These are phyloP conservation scores for Cyberlindnera maritima DNA, from an alignment of 805 yeast genomes.

Conservation along the genomic window DNA sequence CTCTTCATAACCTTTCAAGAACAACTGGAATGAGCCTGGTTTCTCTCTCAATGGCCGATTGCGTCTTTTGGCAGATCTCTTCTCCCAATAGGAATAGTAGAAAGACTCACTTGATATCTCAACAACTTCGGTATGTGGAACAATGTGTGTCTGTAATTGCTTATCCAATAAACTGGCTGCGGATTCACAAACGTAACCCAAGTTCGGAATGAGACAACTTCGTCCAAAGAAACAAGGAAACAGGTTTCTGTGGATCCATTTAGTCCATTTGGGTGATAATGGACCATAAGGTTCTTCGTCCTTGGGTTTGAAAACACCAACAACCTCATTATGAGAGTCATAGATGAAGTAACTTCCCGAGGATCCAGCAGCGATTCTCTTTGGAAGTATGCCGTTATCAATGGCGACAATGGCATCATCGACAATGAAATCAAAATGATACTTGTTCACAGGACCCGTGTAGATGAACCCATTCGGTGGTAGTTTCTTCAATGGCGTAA, in stretches of 20 bases:
- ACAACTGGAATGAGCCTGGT: slow-evolving; percentile 66
- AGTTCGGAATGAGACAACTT: slow-evolving; percentile 67
- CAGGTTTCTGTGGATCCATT: slow-evolving; percentile 72
- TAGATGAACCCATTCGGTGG: slow-evolving; percentile 30
- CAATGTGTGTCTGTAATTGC: slow-evolving; percentile 55
- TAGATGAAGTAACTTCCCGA: slow-evolving; percentile 68
- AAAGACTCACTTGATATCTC: slow-evolving; percentile 26
- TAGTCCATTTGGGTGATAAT: slow-evolving; percentile 73
- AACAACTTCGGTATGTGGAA: slow-evolving; percentile 64
- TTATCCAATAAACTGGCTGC: slow-evolving; percentile 68
- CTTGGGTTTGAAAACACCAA: slow-evolving; percentile 72
- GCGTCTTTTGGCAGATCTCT: slow-evolving; percentile 19
- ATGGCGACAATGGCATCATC: slow-evolving; percentile 45
- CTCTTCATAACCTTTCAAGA: slow-evolving; percentile 53
- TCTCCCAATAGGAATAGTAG: slow-evolving; percentile 51
- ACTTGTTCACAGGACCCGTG: slow-evolving; percentile 28
- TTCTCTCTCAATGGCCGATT: slow-evolving; percentile 40
- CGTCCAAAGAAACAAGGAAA: slow-evolving; percentile 79
- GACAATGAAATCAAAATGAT: slow-evolving; percentile 40
- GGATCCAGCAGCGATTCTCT: slow-evolving; percentile 60
- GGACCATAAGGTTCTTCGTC: slow-evolving; percentile 84
- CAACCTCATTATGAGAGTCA: slow-evolving; percentile 33
- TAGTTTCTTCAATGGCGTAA: slow-evolving; percentile 26
- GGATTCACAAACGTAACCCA: slow-evolving; percentile 69
- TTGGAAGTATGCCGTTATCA: slow-evolving; percentile 45